These are phyloP conservation scores for Fusarium brachygibbosum DNA, from an alignment of 2,329 filamentous ascomycete genomes.

Conservation along the genomic window DNA sequence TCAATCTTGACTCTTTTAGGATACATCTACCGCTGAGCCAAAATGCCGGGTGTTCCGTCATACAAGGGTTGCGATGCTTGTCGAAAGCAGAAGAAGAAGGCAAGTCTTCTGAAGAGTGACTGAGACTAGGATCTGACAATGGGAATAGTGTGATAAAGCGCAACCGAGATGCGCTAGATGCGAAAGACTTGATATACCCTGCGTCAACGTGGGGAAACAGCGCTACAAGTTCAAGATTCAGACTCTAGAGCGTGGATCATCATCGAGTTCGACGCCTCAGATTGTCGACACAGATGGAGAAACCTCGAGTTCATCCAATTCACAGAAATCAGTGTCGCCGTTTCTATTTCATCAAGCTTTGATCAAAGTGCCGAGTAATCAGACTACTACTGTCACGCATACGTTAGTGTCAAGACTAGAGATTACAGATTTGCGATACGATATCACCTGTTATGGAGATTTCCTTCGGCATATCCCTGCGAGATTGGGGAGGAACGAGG, in stretches of 20 bases:
- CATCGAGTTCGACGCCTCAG: constrained; percentile 9
- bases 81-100: constrained; percentile 68
- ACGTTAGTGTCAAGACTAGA: constrained; percentile 53
- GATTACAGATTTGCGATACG: constrained; percentile 61
- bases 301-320: constrained; percentile 2
- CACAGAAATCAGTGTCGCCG: background rate
- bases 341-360: constrained; percentile 15
- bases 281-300: constrained; percentile 28
- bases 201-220: constrained; percentile 61
- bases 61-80: constrained; percentile 65
- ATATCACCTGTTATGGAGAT: constrained; percentile 61
- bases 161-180: constrained; percentile 62
- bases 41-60: constrained; percentile 66
- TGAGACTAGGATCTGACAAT: background rate
- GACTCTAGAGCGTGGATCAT: constrained; percentile 23
- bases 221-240: constrained; percentile 64
- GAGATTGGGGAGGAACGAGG: constrained; percentile 60
- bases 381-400: constrained; percentile 43
- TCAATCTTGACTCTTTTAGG: constrained; percentile 38
- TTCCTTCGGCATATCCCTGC: constrained; percentile 61
- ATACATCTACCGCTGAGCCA: constrained; percentile 39
- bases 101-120: constrained; percentile 36
- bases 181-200: constrained; percentile 58
- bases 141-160: constrained; percentile 60
- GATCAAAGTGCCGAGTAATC: constrained; percentile 50